Evolutionary conservation across 2,329 filamentous ascomycete genomes (phyloP).

Genomic region (Aspergillus intermedius): DNA sequence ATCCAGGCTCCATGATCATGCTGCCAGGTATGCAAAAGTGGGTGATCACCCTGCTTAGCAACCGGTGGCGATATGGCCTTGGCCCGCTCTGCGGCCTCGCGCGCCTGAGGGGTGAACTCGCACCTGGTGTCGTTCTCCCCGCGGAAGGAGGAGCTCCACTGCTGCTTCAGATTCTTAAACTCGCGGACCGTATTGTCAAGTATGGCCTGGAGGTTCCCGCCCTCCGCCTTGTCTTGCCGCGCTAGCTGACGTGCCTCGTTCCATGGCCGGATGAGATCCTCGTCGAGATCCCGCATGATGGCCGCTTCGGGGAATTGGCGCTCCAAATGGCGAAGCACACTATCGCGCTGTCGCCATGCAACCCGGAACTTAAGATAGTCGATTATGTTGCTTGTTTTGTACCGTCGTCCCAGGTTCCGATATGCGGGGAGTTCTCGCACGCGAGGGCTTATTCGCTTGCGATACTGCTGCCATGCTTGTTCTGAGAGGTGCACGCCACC

Average conservation of each 20-base stretch:
- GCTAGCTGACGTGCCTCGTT: constrained; percentile 17
- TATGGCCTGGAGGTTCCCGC: constrained; percentile 10
- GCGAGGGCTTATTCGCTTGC: constrained; percentile 25
- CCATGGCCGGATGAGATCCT: constrained; percentile 31
- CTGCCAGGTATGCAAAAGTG: constrained; percentile 29
- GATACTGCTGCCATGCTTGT: constrained; percentile 33
- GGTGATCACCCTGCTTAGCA: constrained; percentile 19
- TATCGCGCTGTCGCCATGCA: constrained; percentile 23
- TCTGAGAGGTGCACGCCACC: constrained; percentile 37
- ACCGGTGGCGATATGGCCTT: constrained; percentile 25
- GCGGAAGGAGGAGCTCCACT: constrained; percentile 14
- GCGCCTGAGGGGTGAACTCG: constrained; percentile 17
- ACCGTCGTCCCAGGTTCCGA: constrained; percentile 18
- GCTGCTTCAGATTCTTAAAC: constrained; percentile 12
- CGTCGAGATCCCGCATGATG: constrained; percentile 18
- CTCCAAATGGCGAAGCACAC: constrained; percentile 27
- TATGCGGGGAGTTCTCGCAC: constrained; percentile 32
- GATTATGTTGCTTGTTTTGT: constrained; percentile 33
- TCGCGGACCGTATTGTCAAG: constrained; percentile 15
- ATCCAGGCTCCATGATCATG: constrained; percentile 26
- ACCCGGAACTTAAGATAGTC: constrained; percentile 41
- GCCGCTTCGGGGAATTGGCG: constrained; percentile 18
- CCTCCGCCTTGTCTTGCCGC: constrained; percentile 9
- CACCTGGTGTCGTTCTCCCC: constrained; percentile 2
- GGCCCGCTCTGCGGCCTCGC: constrained; percentile 22